phyloP scores from a whole-genome alignment of 371 early-diverging fungal species.

The Conidiobolus coronatus region DNA sequence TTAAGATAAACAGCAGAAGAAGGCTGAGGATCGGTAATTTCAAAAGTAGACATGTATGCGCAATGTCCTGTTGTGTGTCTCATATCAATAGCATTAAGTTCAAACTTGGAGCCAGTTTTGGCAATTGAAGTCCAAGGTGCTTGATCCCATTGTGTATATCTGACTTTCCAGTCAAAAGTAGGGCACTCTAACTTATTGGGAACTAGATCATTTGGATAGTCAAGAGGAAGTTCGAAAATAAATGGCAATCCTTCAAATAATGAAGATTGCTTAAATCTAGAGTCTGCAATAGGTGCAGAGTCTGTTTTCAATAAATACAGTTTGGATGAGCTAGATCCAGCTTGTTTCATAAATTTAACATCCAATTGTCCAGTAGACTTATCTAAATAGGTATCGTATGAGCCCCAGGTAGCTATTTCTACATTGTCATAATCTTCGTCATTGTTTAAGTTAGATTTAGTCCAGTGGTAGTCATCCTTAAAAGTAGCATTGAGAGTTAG shows the following conservation, averaged over 20 bases:
- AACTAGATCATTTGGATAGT: background rate
- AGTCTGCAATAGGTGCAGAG: background rate
- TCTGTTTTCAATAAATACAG: background rate
- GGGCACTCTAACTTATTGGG: background rate
- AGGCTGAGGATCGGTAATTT: background rate
- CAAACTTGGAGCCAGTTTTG: constrained; percentile 6
- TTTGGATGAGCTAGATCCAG: constrained; percentile 4
- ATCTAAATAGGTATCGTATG: constrained; percentile 11
- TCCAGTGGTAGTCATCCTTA: constrained; percentile 5
- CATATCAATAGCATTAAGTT: constrained; percentile 24
- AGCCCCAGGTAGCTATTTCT: constrained; percentile 18
- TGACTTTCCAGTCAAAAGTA: constrained; percentile 8
- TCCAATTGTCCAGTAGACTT: constrained; percentile 6
- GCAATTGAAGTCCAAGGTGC: constrained; percentile 18
- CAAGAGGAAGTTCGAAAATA: background rate
- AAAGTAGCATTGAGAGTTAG: constrained; percentile 10
- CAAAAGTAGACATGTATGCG: constrained; percentile 22
- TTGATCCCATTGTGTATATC: constrained; percentile 12
- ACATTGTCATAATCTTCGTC: constrained; percentile 4
- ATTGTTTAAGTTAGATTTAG: background rate
- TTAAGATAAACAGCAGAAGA: constrained; percentile 13
- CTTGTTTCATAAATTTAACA: constrained; percentile 8
- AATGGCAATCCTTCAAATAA: background rate
- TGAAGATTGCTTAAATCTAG: background rate
- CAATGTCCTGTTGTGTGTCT: constrained; percentile 38